Evolutionary conservation across 1,284 basidiomycete genomes (phyloP), one percentile per base, ranked within the genome.

Genomic region (Trametes hirsuta): DNA sequence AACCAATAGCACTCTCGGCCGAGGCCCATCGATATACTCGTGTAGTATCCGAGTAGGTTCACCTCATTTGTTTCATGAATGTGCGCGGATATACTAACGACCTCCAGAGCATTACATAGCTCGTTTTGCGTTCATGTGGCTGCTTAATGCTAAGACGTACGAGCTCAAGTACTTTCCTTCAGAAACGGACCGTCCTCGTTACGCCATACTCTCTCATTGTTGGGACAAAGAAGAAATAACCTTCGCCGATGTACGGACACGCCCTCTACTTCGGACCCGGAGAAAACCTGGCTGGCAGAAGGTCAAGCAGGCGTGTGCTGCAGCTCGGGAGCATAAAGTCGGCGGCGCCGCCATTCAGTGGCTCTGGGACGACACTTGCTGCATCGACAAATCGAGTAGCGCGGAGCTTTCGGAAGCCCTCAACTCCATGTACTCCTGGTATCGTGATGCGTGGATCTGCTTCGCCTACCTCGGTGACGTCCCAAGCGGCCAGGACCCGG

Each of bases 341-440:
- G 22, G 12, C 6, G 34, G 40, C 5, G 53, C 40, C 11, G 53
- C 42, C 11, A 56, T 46, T 30, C 30, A 52, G 1, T 59, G 56
- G 54, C 14, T 53, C 12, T 63, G 61, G 61, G 25, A 48, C 37
- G 61, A 62, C 22, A 59, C 57, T 6, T 62, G 61, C 50, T 62
- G 61, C 49, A 59, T 62, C 49, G 50, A 62, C 49, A 59, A 59
- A 46, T 25, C 47, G 9, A 59, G 53, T 53, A 59, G 56, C 53
- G 37, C 53, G 1, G 57, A 59, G 49, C 57, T 62, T 12, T 55
- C 53, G 0, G 56, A 62, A 35, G 53, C 61, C n/a, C 48, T 62
- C 53, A 62, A 62, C 46, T 62, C 57, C 6, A 62, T 62, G 61
- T 62, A 49, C 53, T 24, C n/a, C 30, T 63, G 51, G 58, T 53